Conservation (phyloP, 495 filamentous ascomycete species). For the Aspergillus panamensis region DNA sequence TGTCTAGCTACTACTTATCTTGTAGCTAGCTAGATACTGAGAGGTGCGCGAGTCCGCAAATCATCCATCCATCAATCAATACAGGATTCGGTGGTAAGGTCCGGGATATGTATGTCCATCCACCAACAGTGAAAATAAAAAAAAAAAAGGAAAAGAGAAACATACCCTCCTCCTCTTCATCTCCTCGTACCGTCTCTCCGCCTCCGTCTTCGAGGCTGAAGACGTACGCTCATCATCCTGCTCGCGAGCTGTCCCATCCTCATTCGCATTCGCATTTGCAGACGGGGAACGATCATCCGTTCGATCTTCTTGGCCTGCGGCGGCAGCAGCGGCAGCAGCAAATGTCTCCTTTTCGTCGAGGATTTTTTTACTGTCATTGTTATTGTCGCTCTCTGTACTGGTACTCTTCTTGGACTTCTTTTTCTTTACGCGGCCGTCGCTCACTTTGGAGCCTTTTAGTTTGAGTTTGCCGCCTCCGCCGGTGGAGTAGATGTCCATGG, state of each 20-base stretch:
- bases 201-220: constrained; percentile 67
- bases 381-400: constrained; percentile 33
- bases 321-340: background rate
- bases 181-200: constrained; percentile 79
- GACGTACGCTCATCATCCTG: background rate
- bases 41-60: background rate
- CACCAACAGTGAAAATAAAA: background rate
- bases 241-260: background rate
- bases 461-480: constrained; percentile 67
- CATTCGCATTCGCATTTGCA: background rate
- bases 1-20: constrained; percentile 9
- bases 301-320: constrained; percentile 7
- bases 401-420: constrained; percentile 63
- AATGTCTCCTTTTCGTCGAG: background rate
- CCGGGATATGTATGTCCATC: background rate
- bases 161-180: constrained; percentile 72
- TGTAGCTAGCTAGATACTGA: too few species aligned
- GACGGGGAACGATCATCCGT: constrained; percentile 10
- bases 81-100: background rate
- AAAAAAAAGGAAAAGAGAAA: constrained; percentile 15
- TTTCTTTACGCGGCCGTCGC: constrained; percentile 48
- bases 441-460: constrained; percentile 69
- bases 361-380: too few species aligned
- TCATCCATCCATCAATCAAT: background rate
- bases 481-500: constrained; percentile 63